phyloP scores from a whole-genome alignment of 2,329 filamentous ascomycete genomes.

The Sporothrix humicola region DNA sequence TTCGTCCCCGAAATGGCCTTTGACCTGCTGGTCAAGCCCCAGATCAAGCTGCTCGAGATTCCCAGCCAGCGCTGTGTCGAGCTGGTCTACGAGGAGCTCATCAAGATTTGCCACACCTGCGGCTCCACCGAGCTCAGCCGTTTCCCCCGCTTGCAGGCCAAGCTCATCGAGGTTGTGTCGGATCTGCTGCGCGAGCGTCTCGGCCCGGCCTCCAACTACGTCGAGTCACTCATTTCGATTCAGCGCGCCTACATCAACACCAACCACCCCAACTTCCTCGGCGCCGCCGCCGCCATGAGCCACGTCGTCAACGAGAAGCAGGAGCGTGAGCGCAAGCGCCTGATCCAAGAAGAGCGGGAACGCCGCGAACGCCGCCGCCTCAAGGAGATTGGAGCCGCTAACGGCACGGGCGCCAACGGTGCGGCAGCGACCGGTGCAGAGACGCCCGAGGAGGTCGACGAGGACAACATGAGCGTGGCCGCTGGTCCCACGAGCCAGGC shows the following conservation, averaged over 20 bases:
- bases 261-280: constrained; percentile 97
- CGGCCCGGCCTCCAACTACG: constrained; percentile 86
- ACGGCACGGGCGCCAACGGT: constrained; percentile 60
- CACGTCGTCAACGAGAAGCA: constrained; percentile 94
- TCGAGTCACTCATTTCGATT: constrained; percentile 95
- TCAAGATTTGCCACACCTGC: constrained; percentile 99
- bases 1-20: constrained; percentile 98
- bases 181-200: constrained; percentile 91
- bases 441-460: constrained; percentile 66
- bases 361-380: constrained; percentile 81
- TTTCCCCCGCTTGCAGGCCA: constrained; percentile 91
- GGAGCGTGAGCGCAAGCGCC: constrained; percentile 83
- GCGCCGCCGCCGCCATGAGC: constrained; percentile 95
- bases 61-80: constrained; percentile 97
- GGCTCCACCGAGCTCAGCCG: constrained; percentile 91
- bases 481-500: constrained; percentile 57
- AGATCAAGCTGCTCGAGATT: constrained; percentile 95
- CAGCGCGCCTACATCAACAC: constrained; percentile 99
- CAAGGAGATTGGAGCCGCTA: constrained; percentile 84
- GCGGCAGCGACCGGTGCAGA: constrained; percentile 54
- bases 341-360: constrained; percentile 82
- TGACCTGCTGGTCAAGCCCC: constrained; percentile 94
- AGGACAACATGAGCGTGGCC: constrained; percentile 66
- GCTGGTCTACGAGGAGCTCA: constrained; percentile 96
- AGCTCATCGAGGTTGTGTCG: constrained; percentile 97